Percentiles rank a stretch among this genome's conserved stretches.
phyloP scores from a whole-genome alignment of 192 early-diverging fungal species.

The Pilaira anomala region DNA sequence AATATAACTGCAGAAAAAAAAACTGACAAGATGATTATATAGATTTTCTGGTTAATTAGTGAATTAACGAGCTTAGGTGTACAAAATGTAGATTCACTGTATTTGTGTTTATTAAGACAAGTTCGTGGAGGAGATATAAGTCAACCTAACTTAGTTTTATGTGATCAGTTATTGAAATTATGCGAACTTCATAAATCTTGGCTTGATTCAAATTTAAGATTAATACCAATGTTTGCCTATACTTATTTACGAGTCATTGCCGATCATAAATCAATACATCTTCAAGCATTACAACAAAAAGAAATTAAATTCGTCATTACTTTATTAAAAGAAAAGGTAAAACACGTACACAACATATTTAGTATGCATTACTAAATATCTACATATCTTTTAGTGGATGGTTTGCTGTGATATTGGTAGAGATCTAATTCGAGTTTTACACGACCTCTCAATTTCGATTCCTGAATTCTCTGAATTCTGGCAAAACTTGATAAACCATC shows the following conservation, averaged over 20 bases:
- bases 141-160: conserved; percentile 42
- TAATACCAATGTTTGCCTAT: conserved; percentile 43
- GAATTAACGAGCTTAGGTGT: conserved; percentile 52
- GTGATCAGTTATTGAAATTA: conserved; percentile 45
- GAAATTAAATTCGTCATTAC: conserved; percentile 49
- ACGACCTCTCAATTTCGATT: conserved; percentile 50
- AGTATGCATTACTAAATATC: background rate
- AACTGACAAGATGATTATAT: background rate
- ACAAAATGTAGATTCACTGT: conserved; percentile 49
- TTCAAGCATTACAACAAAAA: conserved; percentile 41
- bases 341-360: background rate
- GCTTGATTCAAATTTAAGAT: conserved; percentile 28
- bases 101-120: conserved; percentile 54
- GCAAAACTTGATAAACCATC: conserved; percentile 51
- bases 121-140: conserved; percentile 58
- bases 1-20: background rate
- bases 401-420: conserved; percentile 61
- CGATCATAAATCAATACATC: conserved; percentile 44
- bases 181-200: conserved; percentile 43
- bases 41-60: conserved; percentile 60
- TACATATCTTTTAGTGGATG: conserved; percentile 26
- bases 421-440: conserved; percentile 64
- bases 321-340: conserved; percentile 57
- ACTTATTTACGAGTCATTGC: conserved; percentile 49
- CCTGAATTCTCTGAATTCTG: conserved; percentile 55